Conservation (phyloP, 371 early-diverging fungal genomes). For the Nematocida sp. region DNA sequence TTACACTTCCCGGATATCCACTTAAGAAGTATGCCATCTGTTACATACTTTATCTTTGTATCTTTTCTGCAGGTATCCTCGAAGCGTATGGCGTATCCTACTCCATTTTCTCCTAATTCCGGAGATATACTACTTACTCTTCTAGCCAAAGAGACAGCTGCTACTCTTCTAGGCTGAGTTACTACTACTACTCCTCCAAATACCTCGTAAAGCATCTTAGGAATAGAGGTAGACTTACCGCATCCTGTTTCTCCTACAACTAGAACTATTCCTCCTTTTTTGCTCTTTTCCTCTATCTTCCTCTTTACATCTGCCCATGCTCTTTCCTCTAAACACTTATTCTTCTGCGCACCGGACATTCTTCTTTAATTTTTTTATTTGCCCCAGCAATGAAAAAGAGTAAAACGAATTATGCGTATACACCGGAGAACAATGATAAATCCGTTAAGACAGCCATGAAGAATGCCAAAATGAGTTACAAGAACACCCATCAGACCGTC, state of each 20-base stretch:
- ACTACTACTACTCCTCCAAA: constrained; percentile 55
- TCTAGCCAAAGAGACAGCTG: constrained; percentile 63
- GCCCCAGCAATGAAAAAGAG: constrained; percentile 50
- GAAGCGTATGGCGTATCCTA: constrained; percentile 67
- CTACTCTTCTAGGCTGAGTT: constrained; percentile 67
- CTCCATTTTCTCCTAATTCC: constrained; percentile 13
- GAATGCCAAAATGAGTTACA: constrained; percentile 69
- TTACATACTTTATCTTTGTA: constrained; percentile 53
- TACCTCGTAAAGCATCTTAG: constrained; percentile 47
- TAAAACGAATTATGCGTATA: constrained; percentile 47
- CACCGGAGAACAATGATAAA: constrained; percentile 50
- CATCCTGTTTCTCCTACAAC: constrained; percentile 67
- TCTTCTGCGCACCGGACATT: neutral
- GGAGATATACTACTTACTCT: constrained; percentile 22
- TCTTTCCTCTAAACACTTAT: neutral
- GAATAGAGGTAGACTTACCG: constrained; percentile 67
- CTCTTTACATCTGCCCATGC: constrained; percentile 7
- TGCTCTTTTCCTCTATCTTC: constrained; percentile 49
- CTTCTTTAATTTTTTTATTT: neutral
- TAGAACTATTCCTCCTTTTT: constrained; percentile 47
- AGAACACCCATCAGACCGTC: constrained; percentile 95
- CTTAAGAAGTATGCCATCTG: constrained; percentile 66
- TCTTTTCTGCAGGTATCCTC: constrained; percentile 33
- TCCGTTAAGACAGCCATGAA: constrained; percentile 62
- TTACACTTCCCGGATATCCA: constrained; percentile 17